phyloP scores from a whole-genome alignment of 441 rosid genomes.

The Croton setiger region DNA sequence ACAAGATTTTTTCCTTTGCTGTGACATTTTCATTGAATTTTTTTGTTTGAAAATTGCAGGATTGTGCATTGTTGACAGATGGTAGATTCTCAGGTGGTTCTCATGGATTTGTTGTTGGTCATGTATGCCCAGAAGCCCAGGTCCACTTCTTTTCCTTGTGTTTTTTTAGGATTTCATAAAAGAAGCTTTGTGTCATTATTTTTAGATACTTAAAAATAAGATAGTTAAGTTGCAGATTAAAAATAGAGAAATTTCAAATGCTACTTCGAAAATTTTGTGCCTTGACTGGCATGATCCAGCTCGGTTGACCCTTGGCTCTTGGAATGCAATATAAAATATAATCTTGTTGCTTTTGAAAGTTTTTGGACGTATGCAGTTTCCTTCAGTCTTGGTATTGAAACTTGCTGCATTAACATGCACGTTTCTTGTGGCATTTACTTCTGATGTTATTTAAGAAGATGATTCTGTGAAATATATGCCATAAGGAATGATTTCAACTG shows the following conservation, averaged over 20 bases:
- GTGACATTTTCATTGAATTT: slow-evolving; percentile 9
- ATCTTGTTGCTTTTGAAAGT: background rate
- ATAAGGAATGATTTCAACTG: background rate
- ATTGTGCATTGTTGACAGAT: slow-evolving; percentile 84
- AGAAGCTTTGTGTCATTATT: background rate
- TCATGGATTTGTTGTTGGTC: slow-evolving; percentile 98
- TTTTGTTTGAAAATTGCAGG: slow-evolving; percentile 46
- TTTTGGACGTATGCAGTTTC: background rate
- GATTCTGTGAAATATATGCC: background rate
- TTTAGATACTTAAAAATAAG: background rate
- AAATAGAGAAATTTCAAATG: slow-evolving; percentile 6
- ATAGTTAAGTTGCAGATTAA: background rate
- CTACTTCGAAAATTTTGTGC: background rate
- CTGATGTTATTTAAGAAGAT: background rate
- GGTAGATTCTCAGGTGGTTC: slow-evolving; percentile 99
- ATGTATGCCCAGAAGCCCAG: slow-evolving; percentile 97
- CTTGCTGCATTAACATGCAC: background rate
- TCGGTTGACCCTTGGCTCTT: background rate
- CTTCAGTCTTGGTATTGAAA: background rate
- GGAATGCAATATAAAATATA: background rate
- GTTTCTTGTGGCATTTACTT: background rate
- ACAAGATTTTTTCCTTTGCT: background rate
- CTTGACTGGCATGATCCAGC: background rate
- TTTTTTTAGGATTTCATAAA: background rate
- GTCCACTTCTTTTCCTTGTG: slow-evolving; percentile 30